These are phyloP conservation scores for Ramalina intermedia DNA, from an alignment of 495 filamentous ascomycete species.

Conservation along the genomic window DNA sequence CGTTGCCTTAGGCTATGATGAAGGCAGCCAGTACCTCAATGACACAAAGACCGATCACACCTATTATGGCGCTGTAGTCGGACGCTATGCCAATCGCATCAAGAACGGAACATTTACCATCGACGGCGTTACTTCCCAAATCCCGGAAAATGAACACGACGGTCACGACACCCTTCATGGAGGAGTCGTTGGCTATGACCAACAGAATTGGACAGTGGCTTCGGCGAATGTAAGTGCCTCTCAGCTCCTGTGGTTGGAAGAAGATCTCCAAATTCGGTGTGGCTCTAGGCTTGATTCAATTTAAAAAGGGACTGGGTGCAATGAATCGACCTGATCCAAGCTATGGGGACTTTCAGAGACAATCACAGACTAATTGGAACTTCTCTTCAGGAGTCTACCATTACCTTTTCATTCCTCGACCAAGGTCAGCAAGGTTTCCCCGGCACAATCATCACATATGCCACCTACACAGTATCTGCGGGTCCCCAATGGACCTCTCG, in stretches of 20 bases:
- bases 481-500: conserved; percentile 34
- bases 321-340: too few relatives aligned
- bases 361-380: too few relatives aligned
- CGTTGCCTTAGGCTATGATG: conserved; percentile 66
- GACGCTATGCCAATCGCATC: conserved; percentile 77
- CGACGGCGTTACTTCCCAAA: conserved; percentile 48
- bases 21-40: conserved; percentile 52
- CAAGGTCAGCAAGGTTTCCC: conserved; percentile 64
- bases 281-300: too few relatives aligned
- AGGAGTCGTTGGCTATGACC: conserved; percentile 68
- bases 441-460: conserved; percentile 62
- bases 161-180: conserved; percentile 66
- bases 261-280: too few relatives aligned
- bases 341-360: too few relatives aligned
- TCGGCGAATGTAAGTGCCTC: conserved; percentile 39
- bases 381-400: conserved; percentile 11
- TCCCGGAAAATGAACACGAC: conserved; percentile 56
- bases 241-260: too few relatives aligned
- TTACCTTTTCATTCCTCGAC: conserved; percentile 72
- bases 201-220: conserved; percentile 66
- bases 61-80: conserved; percentile 63
- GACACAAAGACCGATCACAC: conserved; percentile 54
- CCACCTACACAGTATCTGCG: conserved; percentile 51
- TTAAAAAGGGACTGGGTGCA: too few relatives aligned
- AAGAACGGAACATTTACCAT: conserved; percentile 70